These are phyloP conservation scores for Aspergillus versicolor DNA, from an alignment of 2,329 filamentous ascomycete genomes.

Conservation along the genomic window DNA sequence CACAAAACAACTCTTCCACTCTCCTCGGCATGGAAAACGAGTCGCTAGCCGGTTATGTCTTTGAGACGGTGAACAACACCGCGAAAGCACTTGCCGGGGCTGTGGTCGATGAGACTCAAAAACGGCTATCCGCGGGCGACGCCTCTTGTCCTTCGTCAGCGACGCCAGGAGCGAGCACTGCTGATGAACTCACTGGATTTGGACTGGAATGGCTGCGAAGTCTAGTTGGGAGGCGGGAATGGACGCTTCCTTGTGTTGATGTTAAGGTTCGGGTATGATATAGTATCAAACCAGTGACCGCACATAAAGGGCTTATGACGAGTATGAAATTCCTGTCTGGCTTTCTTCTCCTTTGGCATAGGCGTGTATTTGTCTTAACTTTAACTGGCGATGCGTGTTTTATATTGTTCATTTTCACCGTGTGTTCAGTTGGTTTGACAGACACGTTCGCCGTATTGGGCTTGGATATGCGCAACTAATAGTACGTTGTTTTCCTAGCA, in stretches of 20 bases:
- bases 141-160: not conserved
- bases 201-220: constrained; percentile 85
- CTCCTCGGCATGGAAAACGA: constrained; percentile 32
- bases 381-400: not conserved
- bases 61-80: constrained; percentile 64
- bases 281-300: not conserved
- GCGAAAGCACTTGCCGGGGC: constrained; percentile 66
- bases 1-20: constrained; percentile 11
- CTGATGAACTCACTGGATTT: constrained; percentile 69
- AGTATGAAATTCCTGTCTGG: not conserved
- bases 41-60: constrained; percentile 38
- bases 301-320: not conserved
- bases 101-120: constrained; percentile 61
- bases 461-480: not conserved
- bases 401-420: not conserved
- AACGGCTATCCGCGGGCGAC: constrained; percentile 26
- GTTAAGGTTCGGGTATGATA: constrained; percentile 73
- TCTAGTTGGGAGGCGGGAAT: constrained; percentile 77
- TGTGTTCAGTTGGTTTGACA: not conserved
- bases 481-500: not conserved
- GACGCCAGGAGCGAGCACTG: constrained; percentile 27
- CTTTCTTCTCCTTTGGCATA: not conserved
- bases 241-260: constrained; percentile 88
- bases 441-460: not conserved
- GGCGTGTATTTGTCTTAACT: not conserved